Conservation (phyloP, 2,329 filamentous ascomycete genomes). For the Mycogone perniciosa region DNA sequence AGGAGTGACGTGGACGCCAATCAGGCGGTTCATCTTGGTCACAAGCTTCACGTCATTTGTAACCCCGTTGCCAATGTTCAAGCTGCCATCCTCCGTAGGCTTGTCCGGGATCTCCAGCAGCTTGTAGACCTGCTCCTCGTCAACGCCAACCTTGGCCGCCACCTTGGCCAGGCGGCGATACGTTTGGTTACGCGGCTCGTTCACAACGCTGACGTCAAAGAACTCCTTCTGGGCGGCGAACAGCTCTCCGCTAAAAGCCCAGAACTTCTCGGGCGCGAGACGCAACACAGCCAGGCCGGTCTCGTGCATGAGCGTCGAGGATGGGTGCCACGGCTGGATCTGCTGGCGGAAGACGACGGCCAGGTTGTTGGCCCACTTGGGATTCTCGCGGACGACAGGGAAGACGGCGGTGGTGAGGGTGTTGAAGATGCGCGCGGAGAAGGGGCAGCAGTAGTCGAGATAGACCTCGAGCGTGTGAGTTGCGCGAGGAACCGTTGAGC, state of each 20-base stretch:
- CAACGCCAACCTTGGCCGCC: slow-evolving; percentile 61
- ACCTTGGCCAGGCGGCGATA: slow-evolving; percentile 73
- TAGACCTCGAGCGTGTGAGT: slow-evolving; percentile 59
- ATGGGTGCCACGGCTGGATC: slow-evolving; percentile 92
- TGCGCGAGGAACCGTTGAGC: slow-evolving; percentile 34
- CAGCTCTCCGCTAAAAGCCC: slow-evolving; percentile 65
- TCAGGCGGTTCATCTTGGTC: slow-evolving; percentile 71
- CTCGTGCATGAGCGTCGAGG: slow-evolving; percentile 74
- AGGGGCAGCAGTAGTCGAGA: slow-evolving; percentile 87
- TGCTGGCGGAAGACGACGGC: slow-evolving; percentile 84
- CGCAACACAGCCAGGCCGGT: slow-evolving; percentile 74
- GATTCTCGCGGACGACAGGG: slow-evolving; percentile 57
- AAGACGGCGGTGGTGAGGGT: slow-evolving; percentile 46
- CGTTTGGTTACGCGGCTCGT: slow-evolving; percentile 77
- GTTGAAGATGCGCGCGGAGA: slow-evolving; percentile 63
- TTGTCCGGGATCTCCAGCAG: slow-evolving; percentile 64
- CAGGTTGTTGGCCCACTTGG: slow-evolving; percentile 49
- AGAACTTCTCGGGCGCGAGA: slow-evolving; percentile 66
- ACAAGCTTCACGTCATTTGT: slow-evolving; percentile 81
- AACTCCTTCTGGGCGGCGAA: slow-evolving; percentile 63
- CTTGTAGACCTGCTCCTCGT: slow-evolving; percentile 62
- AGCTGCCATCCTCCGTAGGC: slow-evolving; percentile 56
- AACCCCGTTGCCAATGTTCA: slow-evolving; percentile 76
- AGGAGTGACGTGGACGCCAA: slow-evolving; percentile 84
- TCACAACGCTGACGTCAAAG: slow-evolving; percentile 79